phyloP scores from a whole-genome alignment of 495 filamentous ascomycete genomes.

The Glutinoglossum americanum region DNA sequence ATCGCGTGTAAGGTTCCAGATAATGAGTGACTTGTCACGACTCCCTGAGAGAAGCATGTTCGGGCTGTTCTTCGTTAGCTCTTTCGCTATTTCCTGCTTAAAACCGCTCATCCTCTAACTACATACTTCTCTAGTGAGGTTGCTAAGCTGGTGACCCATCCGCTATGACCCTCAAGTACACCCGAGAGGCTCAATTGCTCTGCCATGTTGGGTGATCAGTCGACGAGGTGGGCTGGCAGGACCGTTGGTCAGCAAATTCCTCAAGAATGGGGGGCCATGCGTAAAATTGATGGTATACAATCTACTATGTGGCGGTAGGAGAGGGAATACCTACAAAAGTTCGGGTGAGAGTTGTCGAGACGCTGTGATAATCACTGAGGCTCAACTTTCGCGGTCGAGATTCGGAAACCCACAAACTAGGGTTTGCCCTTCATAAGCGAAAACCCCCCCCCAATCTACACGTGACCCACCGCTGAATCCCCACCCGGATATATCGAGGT shows the following conservation, averaged over 20 bases:
- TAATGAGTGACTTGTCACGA: constrained; percentile 97
- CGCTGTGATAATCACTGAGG: constrained; percentile 5
- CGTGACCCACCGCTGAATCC: neutral
- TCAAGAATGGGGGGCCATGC: neutral
- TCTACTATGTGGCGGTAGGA: neutral
- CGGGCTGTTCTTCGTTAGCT: constrained; percentile 39
- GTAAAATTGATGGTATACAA: neutral
- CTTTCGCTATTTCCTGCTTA: neutral
- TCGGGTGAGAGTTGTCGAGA: neutral
- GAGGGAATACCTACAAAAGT: neutral
- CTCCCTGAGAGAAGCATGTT: constrained; percentile 98
- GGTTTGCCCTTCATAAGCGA: neutral
- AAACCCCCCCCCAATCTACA: neutral
- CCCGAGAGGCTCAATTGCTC: constrained; percentile 95
- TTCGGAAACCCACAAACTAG: neutral
- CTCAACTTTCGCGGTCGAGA: neutral
- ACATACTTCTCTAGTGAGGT: constrained; percentile 97
- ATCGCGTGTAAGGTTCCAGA: constrained; percentile 99
- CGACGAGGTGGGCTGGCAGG: too few relatives aligned
- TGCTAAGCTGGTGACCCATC: constrained; percentile 70
- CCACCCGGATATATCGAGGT: too few relatives aligned
- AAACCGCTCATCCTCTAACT: neutral
- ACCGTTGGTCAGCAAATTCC: neutral
- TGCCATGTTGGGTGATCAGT: constrained; percentile 38
- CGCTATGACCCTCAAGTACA: constrained; percentile 89